A percentile compares a stretch with the other conserved stretches of the same genome.
phyloP scores from a whole-genome alignment of 2,329 filamentous ascomycete species.

The Geosmithia morbida region DNA sequence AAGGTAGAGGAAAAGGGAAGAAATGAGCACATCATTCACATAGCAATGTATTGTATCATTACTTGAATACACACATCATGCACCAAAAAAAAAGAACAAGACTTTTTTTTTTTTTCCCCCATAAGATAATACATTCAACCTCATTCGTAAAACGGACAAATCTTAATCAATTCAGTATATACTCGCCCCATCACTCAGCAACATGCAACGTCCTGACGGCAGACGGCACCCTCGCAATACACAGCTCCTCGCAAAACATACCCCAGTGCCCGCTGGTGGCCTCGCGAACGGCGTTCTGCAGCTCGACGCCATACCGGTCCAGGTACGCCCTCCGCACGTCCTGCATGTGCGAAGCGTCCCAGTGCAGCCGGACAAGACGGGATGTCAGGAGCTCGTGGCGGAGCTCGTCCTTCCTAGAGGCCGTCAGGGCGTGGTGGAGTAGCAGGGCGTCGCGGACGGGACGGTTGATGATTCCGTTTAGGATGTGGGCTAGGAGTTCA shows the following conservation, averaged over 20 bases:
- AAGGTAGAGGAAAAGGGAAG: conserved; percentile 14
- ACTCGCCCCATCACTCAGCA: no score
- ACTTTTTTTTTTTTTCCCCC: no score
- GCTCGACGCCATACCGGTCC: conserved; percentile 57
- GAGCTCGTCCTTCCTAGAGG: conserved; percentile 54
- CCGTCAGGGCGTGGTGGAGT: conserved; percentile 75
- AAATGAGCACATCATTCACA: neutral
- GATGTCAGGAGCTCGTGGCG: conserved; percentile 80
- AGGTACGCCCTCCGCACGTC: conserved; percentile 68
- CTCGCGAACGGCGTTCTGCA: conserved; percentile 67
- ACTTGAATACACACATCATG: no score
- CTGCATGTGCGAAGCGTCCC: conserved; percentile 74
- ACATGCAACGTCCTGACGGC: conserved; percentile 37
- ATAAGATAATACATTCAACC: no score
- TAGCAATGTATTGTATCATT: no score
- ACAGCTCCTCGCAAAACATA: conserved; percentile 58
- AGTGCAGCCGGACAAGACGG: conserved; percentile 77
- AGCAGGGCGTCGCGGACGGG: conserved; percentile 86
- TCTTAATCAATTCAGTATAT: no score
- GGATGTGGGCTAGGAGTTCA: conserved; percentile 84
- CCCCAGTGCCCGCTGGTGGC: conserved; percentile 67
- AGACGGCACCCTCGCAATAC: conserved; percentile 45
- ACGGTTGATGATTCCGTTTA: conserved; percentile 93
- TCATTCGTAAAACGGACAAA: no score
- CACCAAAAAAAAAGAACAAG: no score